Evolutionary conservation across 805 yeast genomes (phyloP).

Genomic region (Scheffersomyces lignosus): DNA sequence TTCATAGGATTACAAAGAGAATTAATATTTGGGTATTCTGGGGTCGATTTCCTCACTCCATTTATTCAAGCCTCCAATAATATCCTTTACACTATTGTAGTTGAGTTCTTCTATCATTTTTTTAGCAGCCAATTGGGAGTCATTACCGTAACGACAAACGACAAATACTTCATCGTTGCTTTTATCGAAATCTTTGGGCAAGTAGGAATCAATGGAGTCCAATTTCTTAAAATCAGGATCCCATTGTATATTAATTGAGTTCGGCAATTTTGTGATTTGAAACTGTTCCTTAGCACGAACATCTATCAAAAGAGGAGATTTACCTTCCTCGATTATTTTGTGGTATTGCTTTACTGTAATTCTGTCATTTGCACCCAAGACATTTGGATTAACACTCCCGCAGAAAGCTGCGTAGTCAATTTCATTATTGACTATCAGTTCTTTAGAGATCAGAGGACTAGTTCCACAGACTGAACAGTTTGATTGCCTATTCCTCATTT

Average conservation of each 20-base stretch:
- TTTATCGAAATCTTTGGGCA: slow-evolving; percentile 20
- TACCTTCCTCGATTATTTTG: slow-evolving; percentile 14
- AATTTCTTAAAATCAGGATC: slow-evolving; percentile 40
- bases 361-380: slow-evolving; percentile 46
- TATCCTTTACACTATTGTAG: slow-evolving; percentile 55
- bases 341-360: slow-evolving; percentile 42
- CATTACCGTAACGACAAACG: slow-evolving; percentile 87
- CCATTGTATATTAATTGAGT: slow-evolving; percentile 65
- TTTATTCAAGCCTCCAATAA: slow-evolving; percentile 72
- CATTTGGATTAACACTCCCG: slow-evolving; percentile 55
- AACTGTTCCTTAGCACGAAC: slow-evolving; percentile 83
- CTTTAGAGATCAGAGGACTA: slow-evolving; percentile 48
- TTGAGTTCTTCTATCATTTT: slow-evolving; percentile 53
- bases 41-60: slow-evolving; percentile 68
- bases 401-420: slow-evolving; percentile 75
- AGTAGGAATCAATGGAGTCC: slow-evolving; percentile 17
- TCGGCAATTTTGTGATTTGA: slow-evolving; percentile 59
- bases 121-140: slow-evolving; percentile 76
- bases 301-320: slow-evolving; percentile 53
- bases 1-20: no score
- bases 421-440: slow-evolving; percentile 43
- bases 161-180: slow-evolving; percentile 45
- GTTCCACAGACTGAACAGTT: slow-evolving; percentile 68
- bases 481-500: slow-evolving; percentile 68
- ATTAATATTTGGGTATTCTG: slow-evolving; percentile 61